Evolutionary conservation across 148 eudicot genomes (phyloP).

Genomic region (Agrostemma githago): DNA sequence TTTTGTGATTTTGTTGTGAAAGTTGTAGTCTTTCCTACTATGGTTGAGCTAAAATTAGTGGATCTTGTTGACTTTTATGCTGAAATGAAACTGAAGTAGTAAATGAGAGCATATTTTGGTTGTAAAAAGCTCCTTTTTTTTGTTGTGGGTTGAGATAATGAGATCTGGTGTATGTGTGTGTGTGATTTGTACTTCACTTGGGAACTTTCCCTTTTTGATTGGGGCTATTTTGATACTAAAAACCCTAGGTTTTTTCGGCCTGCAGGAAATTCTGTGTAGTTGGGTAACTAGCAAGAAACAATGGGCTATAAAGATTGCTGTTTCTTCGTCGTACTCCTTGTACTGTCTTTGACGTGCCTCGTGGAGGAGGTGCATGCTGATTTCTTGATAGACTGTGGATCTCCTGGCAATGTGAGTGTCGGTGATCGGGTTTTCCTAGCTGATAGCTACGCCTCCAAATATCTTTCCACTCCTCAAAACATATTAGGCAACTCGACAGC

Average conservation of each 20-base stretch:
- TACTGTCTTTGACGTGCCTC: constrained; percentile 23
- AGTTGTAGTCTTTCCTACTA: neutral
- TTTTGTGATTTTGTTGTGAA: neutral
- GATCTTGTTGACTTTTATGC: neutral
- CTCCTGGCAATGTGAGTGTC: constrained; percentile 38
- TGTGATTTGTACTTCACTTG: neutral
- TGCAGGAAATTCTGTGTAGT: constrained; percentile 23
- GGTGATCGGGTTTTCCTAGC: constrained; percentile 39
- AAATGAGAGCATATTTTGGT: neutral
- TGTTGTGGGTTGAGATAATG: neutral
- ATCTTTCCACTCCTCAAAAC: constrained; percentile 30
- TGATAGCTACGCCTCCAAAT: constrained; percentile 37
- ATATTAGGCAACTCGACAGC: constrained; percentile 31
- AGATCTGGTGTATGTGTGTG: neutral
- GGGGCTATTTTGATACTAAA: neutral
- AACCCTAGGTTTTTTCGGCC: constrained; percentile 10
- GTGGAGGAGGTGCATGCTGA: constrained; percentile 31
- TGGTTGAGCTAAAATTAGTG: neutral
- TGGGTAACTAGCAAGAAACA: neutral
- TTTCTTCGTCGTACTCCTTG: constrained; percentile 21
- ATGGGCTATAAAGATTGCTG: constrained; percentile 23
- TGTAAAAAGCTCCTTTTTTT: neutral
- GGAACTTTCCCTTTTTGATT: neutral
- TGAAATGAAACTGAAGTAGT: neutral
- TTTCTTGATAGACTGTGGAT: constrained; percentile 52